Base-by-base conservation (phyloP, 371 early-diverging fungal genomes). In the Parasitella parasitica region DNA sequence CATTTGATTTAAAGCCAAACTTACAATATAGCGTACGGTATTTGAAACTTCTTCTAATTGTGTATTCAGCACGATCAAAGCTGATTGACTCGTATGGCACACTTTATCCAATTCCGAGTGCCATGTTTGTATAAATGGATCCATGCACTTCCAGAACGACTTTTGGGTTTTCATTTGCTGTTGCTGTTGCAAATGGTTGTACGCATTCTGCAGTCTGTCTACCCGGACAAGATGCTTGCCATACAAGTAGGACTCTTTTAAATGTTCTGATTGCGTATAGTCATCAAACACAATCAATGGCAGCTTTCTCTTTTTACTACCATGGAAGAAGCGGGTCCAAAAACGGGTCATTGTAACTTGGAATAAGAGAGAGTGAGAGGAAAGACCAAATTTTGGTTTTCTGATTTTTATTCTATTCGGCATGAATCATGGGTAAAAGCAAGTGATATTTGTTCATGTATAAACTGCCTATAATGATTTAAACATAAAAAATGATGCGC, bases 401-500 rank as follows among this genome's bases (percentile, higher is more conserved):
- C 22, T 15, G 27, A 6, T 22, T 34, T 20, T 34, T 43, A 22
- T 22, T 28, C 16, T 36, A 28, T 8, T 60, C 60, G 60, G 60
- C 53, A 60, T 52, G 30, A 52, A 15, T 34, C 13, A 60, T 39
- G 60, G 60, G 20, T 46, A 46, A 41, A 34, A 18, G n/a, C n/a
- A n/a, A n/a, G 20, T 35, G 28, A 37, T 18, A n/a, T 39, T n/a
- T 32, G 34, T 60, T 50, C 26, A 4, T 32, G 9, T 52, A 34
- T 43, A 41, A 60, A 41, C 41, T 38, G 49, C 37, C 50, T 30
- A 46, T 22, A 46, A 22, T 46, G 46, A 46, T 49, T 67, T 67
- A 13, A 67, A 63, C 48, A 67, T 57, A 28, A 67, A 58, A 30
- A 67, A 67, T 3, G 67, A 62, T 22, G 67, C 16, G 43, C 63